Percentiles rank a stretch among this genome's conserved stretches.
Conservation (phyloP, 257 asterid species). For the Scutellaria barbata region DNA sequence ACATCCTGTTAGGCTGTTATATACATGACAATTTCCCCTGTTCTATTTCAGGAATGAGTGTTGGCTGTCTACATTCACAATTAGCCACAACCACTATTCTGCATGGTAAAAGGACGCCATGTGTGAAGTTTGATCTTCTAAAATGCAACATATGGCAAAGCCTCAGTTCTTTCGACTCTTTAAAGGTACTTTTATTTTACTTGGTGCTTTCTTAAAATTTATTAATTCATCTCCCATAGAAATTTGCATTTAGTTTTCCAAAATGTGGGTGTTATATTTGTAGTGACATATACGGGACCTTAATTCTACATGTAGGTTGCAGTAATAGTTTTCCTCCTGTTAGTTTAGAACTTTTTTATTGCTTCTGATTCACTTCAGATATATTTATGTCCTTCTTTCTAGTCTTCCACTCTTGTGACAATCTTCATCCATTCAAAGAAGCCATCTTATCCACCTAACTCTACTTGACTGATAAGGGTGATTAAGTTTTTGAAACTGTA, state of each 20-base stretch:
- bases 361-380: background rate
- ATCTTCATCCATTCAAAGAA: slow-evolving; percentile 11
- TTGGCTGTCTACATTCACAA: slow-evolving; percentile 49
- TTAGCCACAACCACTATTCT: slow-evolving; percentile 40
- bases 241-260: slow-evolving; percentile 8
- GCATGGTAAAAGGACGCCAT: slow-evolving; percentile 41
- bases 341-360: too few species aligned
- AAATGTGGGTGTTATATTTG: background rate
- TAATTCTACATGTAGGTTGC: too few species aligned
- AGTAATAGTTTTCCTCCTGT: too few species aligned
- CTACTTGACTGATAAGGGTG: background rate
- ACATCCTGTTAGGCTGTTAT: background rate
- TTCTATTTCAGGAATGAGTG: slow-evolving; percentile 61
- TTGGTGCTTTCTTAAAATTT: background rate
- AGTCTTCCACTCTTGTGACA: background rate
- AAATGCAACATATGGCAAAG: slow-evolving; percentile 39
- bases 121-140: slow-evolving; percentile 42
- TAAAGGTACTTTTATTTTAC: slow-evolving; percentile 51
- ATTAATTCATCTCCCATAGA: slow-evolving; percentile 7
- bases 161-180: slow-evolving; percentile 63
- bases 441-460: background rate
- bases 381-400: background rate
- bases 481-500: background rate
- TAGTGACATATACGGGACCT: background rate
- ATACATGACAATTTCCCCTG: background rate